These are phyloP conservation scores for Mallotus repandus DNA, from an alignment of 441 rosid genomes.

Conservation along the genomic window DNA sequence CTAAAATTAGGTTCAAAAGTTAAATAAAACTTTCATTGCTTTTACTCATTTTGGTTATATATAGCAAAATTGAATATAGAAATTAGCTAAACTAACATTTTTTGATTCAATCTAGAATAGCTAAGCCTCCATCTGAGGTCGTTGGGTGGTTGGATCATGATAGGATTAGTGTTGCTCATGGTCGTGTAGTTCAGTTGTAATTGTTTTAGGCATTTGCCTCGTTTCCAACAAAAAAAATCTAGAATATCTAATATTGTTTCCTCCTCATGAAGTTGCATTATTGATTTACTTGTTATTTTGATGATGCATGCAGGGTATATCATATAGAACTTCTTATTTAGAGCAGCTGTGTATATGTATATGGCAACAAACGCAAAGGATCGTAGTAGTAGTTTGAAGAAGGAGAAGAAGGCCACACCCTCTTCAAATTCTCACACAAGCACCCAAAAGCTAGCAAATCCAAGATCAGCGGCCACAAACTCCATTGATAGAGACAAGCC, in stretches of 20 bases:
- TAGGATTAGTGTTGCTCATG: too few species aligned
- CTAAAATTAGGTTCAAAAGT: too few species aligned
- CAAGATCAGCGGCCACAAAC: constrained; percentile 22
- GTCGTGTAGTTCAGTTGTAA: too few species aligned
- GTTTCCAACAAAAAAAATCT: too few species aligned
- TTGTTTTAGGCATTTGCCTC: too few species aligned
- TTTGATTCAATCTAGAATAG: too few species aligned
- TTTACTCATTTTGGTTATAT: too few species aligned
- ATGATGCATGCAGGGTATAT: constrained; percentile 19
- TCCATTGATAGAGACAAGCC: constrained; percentile 12
- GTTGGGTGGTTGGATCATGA: too few species aligned
- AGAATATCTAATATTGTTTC: neutral
- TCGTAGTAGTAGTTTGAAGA: constrained; percentile 16
- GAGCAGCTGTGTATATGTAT: neutral
- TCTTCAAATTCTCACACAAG: constrained; percentile 22
- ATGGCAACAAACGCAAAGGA: constrained; percentile 40
- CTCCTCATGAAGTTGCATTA: neutral
- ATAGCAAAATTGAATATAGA: too few species aligned
- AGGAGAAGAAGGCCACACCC: constrained; percentile 37
- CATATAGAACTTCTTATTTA: neutral
- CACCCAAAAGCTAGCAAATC: constrained; percentile 27
- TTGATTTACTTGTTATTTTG: neutral
- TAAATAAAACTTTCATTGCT: too few species aligned
- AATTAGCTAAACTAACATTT: too few species aligned
- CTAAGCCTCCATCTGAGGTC: too few species aligned